Evolutionary conservation across 108 stramenopile species (phyloP).

Genomic region (Nitzschia sp.): DNA sequence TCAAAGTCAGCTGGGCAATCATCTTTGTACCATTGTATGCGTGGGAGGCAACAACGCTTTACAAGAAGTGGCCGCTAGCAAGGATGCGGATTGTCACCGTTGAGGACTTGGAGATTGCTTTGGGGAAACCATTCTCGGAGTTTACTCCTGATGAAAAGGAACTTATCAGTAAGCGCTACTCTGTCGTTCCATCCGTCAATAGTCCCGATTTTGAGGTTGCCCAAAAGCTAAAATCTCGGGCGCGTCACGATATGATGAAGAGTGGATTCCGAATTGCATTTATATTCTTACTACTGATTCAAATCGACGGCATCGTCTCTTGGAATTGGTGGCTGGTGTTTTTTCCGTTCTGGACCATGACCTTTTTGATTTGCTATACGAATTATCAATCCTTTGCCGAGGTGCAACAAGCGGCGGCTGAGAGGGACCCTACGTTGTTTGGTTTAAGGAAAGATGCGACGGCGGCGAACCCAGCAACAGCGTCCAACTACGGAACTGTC

Average conservation of each 20-base stretch:
- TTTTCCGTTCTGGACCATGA: constrained; percentile 70
- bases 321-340: constrained; percentile 92
- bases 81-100: constrained; percentile 72
- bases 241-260: constrained; percentile 70
- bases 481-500: constrained; percentile 55
- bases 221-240: constrained; percentile 49
- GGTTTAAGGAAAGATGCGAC: constrained; percentile 25
- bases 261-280: constrained; percentile 61
- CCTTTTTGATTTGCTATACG: constrained; percentile 50
- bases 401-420: constrained; percentile 56
- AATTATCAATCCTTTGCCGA: constrained; percentile 68
- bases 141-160: constrained; percentile 76
- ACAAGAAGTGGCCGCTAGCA: constrained; percentile 61
- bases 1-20: constrained; percentile 52
- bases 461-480: not conserved
- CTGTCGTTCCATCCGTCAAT: constrained; percentile 68
- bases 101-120: constrained; percentile 75
- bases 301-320: constrained; percentile 57
- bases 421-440: constrained; percentile 71
- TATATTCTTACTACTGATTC: constrained; percentile 56
- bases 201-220: constrained; percentile 70
- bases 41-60: constrained; percentile 74
- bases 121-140: constrained; percentile 74
- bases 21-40: constrained; percentile 74
- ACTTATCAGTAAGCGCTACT: constrained; percentile 61